Conservation (phyloP, 116 monocot species). For the Trichopus zeylanicus region DNA sequence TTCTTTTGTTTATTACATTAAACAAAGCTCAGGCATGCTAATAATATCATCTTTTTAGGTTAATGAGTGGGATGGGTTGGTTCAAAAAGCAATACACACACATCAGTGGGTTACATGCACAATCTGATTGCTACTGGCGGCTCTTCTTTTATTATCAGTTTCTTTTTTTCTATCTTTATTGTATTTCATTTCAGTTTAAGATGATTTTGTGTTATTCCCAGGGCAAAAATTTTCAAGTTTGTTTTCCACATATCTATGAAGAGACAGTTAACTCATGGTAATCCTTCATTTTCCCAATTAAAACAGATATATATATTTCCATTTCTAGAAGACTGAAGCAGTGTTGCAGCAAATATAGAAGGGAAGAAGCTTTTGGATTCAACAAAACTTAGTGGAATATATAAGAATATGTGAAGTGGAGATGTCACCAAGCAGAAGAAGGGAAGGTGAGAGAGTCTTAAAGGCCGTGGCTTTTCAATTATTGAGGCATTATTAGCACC, state of each 20-base stretch:
- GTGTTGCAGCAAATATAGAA: background rate
- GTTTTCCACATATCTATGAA: no score
- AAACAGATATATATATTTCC: background rate
- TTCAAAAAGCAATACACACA: slow-evolving; percentile 10
- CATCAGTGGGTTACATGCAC: background rate
- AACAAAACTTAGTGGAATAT: slow-evolving; percentile 6
- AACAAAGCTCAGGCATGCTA: background rate
- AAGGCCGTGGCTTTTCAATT: slow-evolving; percentile 9
- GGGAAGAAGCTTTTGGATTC: no score
- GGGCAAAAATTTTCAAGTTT: no score
- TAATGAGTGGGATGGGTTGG: slow-evolving; percentile 29
- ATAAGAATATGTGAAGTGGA: slow-evolving; percentile 18
- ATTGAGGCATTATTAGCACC: slow-evolving; percentile 11
- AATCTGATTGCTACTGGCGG: background rate
- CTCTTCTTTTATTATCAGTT: background rate
- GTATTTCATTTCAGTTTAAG: no score
- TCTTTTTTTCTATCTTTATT: background rate
- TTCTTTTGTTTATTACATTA: slow-evolving; percentile 25
- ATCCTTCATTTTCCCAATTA: no score
- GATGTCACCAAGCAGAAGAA: slow-evolving; percentile 14
- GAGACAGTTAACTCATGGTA: no score
- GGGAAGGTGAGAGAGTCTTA: background rate
- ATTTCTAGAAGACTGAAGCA: background rate
- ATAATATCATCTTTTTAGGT: slow-evolving; percentile 19
- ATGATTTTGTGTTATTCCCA: no score